Base-by-base conservation (phyloP, 495 filamentous ascomycete genomes). In the Penicillium bovifimosum region DNA sequence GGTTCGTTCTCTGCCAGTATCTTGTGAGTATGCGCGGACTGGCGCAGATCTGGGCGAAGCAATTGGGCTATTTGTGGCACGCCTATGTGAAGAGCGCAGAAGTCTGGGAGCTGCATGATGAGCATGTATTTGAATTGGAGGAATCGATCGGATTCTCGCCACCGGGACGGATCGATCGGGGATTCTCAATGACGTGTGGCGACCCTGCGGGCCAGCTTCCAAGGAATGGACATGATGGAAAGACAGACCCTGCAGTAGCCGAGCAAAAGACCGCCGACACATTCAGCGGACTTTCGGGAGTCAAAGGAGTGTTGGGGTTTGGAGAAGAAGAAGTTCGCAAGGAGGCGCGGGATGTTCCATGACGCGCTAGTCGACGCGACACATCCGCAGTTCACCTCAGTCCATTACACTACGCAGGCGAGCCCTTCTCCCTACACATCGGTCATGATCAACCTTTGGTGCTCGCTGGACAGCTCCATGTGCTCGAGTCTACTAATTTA, bases 151-250 rank as follows among this genome's bases (percentile, higher is more conserved):
- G 48, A 44, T 43, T 54, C 52, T 65, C 53, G 60, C 63, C 63
- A 64, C 62, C 33, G 48, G 40, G 39, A 62, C 58, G 54, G 63
- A 63, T 63, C 62, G 62, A 62, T 61, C 63, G 58, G 56, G 26
- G 41, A 53, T 26, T 33, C 24, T 61, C 50, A 56, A 48, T 55
- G 57, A 63, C 54, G 56, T 39, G 69, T 72, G 68, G 61, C 68
- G 56, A 69, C 54, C 42, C 45, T 47, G 52, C 36, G 35, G 50
- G 51, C 60, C 50, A 58, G 54, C 60, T 61, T 64, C 60, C 53
- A 48, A 52, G 59, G 50, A 31, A 59, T 59, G 54, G 60, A 59
- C 63, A 75, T 74, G 63, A 44, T 64, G 67, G 50, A 58, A 41
- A 54, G 53, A 55, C 50, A 48, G 59, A 55, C 60, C 63, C 54